phyloP scores from a whole-genome alignment of 305 asterid species.

The Fraxinus floribunda region DNA sequence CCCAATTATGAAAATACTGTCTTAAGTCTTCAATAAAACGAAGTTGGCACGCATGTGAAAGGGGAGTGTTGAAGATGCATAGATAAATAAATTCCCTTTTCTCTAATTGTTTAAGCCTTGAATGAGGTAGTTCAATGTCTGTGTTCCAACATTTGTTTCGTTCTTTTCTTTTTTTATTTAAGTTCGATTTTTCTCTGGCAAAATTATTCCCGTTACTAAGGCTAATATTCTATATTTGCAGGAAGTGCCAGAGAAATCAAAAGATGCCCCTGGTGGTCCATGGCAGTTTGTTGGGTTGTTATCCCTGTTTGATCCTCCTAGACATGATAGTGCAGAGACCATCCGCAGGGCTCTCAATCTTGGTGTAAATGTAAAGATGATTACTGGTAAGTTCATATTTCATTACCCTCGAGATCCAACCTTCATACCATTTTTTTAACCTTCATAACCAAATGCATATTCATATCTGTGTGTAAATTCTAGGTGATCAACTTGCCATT shows the following conservation, averaged over 20 bases:
- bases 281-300: constrained; percentile 67
- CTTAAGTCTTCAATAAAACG: background rate
- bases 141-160: background rate
- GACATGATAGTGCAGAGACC: constrained; percentile 61
- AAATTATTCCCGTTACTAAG: background rate
- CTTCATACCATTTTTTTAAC: background rate
- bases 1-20: background rate
- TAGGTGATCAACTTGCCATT: constrained; percentile 59
- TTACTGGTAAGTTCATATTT: constrained; percentile 38
- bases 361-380: constrained; percentile 64
- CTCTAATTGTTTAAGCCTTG: background rate
- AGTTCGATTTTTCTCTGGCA: background rate
- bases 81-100: background rate
- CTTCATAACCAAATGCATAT: background rate
- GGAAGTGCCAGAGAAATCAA: constrained; percentile 56
- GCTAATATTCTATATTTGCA: constrained; percentile 15
- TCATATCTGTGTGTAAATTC: background rate
- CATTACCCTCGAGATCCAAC: background rate
- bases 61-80: background rate
- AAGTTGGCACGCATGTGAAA: background rate
- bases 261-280: constrained; percentile 48
- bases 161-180: background rate
- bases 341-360: constrained; percentile 56
- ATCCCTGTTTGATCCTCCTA: constrained; percentile 65
- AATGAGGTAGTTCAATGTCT: background rate